Percentiles rank a stretch among this genome's conserved stretches.
These are phyloP conservation scores for Mallotus repandus DNA, from an alignment of 441 rosid species.

Conservation along the genomic window DNA sequence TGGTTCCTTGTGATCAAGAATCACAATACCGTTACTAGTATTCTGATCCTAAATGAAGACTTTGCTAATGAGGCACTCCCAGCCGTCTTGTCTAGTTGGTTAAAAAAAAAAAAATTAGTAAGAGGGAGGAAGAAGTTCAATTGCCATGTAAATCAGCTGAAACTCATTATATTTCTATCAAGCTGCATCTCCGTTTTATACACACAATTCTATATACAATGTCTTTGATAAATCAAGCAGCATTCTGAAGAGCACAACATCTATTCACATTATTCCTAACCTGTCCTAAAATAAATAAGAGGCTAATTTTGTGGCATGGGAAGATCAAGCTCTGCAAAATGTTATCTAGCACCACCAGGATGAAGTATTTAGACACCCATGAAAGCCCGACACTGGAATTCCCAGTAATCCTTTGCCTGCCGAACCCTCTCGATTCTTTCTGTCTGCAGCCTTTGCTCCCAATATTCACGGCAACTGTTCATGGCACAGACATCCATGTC, in stretches of 20 bases:
- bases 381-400: conserved; percentile 65
- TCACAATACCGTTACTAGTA: no score
- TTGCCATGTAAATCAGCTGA: no score
- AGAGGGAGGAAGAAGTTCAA: no score
- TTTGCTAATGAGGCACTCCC: no score
- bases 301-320: background rate
- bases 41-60: no score
- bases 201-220: background rate
- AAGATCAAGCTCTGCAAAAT: background rate
- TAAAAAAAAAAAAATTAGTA: no score
- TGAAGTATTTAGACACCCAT: conserved; percentile 42
- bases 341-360: background rate
- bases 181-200: background rate
- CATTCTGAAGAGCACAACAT: background rate
- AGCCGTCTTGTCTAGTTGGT: no score
- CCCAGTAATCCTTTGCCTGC: conserved; percentile 88
- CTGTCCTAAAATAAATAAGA: background rate
- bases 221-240: background rate
- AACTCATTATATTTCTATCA: no score
- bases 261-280: background rate
- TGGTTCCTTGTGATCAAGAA: no score
- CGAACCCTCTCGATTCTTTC: conserved; percentile 71
- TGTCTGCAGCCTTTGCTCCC: conserved; percentile 64
- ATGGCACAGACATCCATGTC: background rate
- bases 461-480: conserved; percentile 69